A percentile compares a stretch with the other conserved stretches of the same genome.
Evolutionary conservation across 1,139 yeast genomes (phyloP).

Genomic region (Yamadazyma songkhlaensis): DNA sequence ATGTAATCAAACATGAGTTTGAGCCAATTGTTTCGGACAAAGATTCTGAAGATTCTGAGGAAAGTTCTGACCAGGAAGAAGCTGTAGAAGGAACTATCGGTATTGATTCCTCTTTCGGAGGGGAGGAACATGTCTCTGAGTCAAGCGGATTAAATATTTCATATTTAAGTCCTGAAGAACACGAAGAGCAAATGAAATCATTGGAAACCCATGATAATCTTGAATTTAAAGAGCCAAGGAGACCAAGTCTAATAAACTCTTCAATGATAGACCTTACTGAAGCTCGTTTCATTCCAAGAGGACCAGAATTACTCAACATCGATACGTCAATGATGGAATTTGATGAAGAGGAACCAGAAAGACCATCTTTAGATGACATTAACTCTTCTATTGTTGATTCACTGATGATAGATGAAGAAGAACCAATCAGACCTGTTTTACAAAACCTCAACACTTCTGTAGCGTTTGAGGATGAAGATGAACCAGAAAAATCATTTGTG

Average conservation of each 20-base stretch:
- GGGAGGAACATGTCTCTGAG: no score
- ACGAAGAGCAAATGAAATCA: background rate
- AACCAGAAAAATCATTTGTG: background rate
- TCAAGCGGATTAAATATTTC: no score
- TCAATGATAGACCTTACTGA: no score
- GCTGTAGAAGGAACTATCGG: no score
- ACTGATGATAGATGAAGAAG: conserved; percentile 1
- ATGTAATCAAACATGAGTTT: background rate
- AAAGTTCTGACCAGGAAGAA: no score
- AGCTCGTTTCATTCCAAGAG: no score
- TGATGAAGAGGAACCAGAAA: background rate
- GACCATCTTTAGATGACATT: conserved; percentile 1
- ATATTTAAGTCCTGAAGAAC: background rate
- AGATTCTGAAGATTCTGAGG: background rate
- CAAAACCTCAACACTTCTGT: background rate
- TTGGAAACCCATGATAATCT: no score
- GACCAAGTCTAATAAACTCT: no score
- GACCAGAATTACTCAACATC: no score
- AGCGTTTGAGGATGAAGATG: background rate
- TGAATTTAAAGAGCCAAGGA: no score
- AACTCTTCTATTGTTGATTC: background rate
- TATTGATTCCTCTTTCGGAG: no score
- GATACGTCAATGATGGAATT: no score
- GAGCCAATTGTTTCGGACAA: background rate
- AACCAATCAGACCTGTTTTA: background rate